Evolutionary conservation across 108 stramenopile species (phyloP).

Genomic region (Asterionellopsis glacialis): DNA sequence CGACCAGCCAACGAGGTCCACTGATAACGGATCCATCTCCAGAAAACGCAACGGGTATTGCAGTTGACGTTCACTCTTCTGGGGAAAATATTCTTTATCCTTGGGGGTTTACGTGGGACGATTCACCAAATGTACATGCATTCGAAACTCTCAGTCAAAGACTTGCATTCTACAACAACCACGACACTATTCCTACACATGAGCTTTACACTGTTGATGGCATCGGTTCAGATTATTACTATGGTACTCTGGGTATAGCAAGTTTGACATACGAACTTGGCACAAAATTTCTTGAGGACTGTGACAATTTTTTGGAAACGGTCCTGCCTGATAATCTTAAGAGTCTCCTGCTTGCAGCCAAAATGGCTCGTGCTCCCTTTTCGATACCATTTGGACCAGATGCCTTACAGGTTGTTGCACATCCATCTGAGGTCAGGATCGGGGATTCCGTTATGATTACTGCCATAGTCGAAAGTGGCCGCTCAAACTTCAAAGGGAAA

Average conservation of each 20-base stretch:
- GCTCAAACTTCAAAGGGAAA: no score
- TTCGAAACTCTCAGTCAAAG: slow-evolving; percentile 33
- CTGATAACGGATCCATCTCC: no score
- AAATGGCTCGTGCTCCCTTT: slow-evolving; percentile 30
- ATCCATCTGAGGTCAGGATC: no score
- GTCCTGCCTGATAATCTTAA: slow-evolving; percentile 21
- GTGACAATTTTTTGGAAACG: slow-evolving; percentile 28
- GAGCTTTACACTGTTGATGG: slow-evolving; percentile 16
- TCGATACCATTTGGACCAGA: slow-evolving; percentile 35
- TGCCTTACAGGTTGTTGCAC: not conserved
- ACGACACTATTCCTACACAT: slow-evolving; percentile 18
- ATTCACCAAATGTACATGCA: slow-evolving; percentile 14
- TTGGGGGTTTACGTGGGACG: slow-evolving; percentile 5
- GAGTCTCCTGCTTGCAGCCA: slow-evolving; percentile 32
- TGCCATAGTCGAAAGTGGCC: no score
- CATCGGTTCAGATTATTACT: slow-evolving; percentile 33
- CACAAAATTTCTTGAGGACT: slow-evolving; percentile 31
- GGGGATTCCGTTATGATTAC: no score
- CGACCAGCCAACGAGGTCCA: no score
- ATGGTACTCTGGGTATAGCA: slow-evolving; percentile 36
- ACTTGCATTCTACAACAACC: slow-evolving; percentile 24
- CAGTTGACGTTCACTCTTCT: slow-evolving; percentile 2
- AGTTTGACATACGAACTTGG: slow-evolving; percentile 48
- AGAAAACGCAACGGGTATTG: slow-evolving; percentile 2
- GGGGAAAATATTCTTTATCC: slow-evolving; percentile 1